A percentile compares a stretch with the other conserved stretches of the same genome.
These are phyloP conservation scores for Pseudocohnilembus persalinus DNA, from an alignment of 169 alveolate genomes.

Conservation along the genomic window DNA sequence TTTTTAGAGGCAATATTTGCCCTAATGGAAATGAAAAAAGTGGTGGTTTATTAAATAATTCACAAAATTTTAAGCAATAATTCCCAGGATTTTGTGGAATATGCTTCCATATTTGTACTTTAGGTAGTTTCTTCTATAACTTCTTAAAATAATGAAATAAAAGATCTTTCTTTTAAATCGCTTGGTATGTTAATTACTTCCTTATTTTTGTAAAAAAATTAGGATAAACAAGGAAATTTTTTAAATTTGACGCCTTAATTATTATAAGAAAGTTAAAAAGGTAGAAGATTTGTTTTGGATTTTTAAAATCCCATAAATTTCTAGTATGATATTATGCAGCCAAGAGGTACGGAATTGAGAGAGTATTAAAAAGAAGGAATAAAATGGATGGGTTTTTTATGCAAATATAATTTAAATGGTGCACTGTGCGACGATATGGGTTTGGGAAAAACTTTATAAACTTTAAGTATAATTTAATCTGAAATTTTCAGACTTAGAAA, in stretches of 20 bases:
- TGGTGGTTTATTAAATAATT: neutral
- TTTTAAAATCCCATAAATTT: conserved; percentile 26
- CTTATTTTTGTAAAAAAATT: conserved; percentile 1
- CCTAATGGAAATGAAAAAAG: conserved; percentile 7
- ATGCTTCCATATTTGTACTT: conserved; percentile 12
- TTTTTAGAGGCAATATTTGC: neutral
- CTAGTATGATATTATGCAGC: conserved; percentile 32
- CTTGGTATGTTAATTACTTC: conserved; percentile 12
- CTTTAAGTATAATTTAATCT: conserved; percentile 69
- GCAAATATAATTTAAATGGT: conserved; percentile 73
- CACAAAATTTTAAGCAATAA: neutral
- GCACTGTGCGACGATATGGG: conserved; percentile 93
- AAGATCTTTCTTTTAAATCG: conserved; percentile 2
- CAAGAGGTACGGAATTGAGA: conserved; percentile 47
- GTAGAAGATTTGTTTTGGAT: conserved; percentile 5
- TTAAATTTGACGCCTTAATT: neutral
- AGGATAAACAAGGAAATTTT: neutral
- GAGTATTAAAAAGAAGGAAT: conserved; percentile 84
- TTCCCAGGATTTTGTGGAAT: conserved; percentile 4
- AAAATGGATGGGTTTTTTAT: conserved; percentile 80
- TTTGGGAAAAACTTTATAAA: conserved; percentile 84
- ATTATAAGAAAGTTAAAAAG: neutral
- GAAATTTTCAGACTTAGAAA: conserved; percentile 27
- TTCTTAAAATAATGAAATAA: neutral
- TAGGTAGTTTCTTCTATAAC: conserved; percentile 12